phyloP scores from a whole-genome alignment of 78 protist species.

The Dictyostelium firmibasis region DNA sequence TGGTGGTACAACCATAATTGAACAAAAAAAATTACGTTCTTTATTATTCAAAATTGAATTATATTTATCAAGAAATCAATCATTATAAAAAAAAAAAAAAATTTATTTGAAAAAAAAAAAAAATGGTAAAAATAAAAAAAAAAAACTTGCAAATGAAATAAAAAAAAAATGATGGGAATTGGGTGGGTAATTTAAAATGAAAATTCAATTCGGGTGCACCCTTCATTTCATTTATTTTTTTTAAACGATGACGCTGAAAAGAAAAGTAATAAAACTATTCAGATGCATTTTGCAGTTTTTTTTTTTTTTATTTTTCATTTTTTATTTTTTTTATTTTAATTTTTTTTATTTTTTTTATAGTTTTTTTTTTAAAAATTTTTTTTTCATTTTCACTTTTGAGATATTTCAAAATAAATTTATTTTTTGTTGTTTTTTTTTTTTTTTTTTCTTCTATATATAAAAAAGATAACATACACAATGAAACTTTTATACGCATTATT shows the following conservation, averaged over 20 bases:
- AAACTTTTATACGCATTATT: conserved; percentile 6
- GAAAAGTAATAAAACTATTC: background rate
- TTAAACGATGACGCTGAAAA: background rate
- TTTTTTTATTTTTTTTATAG: background rate
- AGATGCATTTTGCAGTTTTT: background rate
- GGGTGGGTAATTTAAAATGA: background rate
- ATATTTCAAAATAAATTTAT: background rate
- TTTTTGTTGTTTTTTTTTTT: background rate
- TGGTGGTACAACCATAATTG: conserved; percentile 6
- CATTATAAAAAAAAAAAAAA: background rate
- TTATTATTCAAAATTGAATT: conserved; percentile 45
- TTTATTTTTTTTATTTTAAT: background rate
- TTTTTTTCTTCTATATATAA: background rate
- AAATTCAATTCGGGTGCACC: background rate
- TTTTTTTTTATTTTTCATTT: background rate
- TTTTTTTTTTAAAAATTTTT: background rate
- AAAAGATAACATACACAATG: background rate
- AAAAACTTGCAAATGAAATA: background rate
- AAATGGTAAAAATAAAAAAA: background rate
- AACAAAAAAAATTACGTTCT: conserved; percentile 41
- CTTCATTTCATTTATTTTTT: background rate
- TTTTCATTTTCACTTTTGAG: background rate
- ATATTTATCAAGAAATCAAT: conserved; percentile 63
- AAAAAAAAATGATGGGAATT: background rate
- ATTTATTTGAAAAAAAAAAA: background rate